Conservation (phyloP, 805 yeast genomes). For the Ogataea glucozyma region DNA sequence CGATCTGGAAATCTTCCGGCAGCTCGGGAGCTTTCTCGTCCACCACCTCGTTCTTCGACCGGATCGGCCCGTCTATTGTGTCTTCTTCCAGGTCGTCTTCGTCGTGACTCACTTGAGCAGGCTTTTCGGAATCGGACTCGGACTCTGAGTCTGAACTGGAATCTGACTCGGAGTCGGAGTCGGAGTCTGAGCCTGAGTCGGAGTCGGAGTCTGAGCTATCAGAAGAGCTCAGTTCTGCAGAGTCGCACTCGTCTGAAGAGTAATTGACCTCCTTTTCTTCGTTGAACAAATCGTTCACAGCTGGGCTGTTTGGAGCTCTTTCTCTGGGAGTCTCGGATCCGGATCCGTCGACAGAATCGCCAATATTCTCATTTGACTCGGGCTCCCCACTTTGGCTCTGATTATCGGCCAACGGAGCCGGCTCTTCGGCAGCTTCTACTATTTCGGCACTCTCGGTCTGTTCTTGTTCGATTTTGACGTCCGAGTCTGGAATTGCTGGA, state of each 20-base stretch:
- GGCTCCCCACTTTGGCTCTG: too few relatives aligned
- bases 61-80: slow-evolving; percentile 61
- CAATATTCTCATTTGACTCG: too few relatives aligned
- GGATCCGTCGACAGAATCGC: too few relatives aligned
- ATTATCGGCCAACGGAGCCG: too few relatives aligned
- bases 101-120: slow-evolving; percentile 25
- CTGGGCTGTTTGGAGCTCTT: neutral
- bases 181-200: slow-evolving; percentile 28
- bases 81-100: slow-evolving; percentile 40
- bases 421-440: too few relatives aligned
- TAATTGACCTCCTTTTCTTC: slow-evolving; percentile 19
- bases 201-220: slow-evolving; percentile 11
- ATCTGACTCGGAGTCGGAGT: slow-evolving; percentile 20
- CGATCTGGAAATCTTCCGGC: slow-evolving; percentile 65
- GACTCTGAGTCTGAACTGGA: slow-evolving; percentile 26
- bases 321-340: too few relatives aligned
- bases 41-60: slow-evolving; percentile 71
- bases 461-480: too few relatives aligned
- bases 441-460: too few relatives aligned
- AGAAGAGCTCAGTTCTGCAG: slow-evolving; percentile 15
- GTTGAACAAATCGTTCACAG: slow-evolving; percentile 22
- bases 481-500: too few relatives aligned
- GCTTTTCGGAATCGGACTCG: slow-evolving; percentile 14
- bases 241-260: slow-evolving; percentile 27
- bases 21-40: slow-evolving; percentile 69